Evolutionary conservation across 208 protist genomes (phyloP).

Genomic region (Tritrichomonas musculus): DNA sequence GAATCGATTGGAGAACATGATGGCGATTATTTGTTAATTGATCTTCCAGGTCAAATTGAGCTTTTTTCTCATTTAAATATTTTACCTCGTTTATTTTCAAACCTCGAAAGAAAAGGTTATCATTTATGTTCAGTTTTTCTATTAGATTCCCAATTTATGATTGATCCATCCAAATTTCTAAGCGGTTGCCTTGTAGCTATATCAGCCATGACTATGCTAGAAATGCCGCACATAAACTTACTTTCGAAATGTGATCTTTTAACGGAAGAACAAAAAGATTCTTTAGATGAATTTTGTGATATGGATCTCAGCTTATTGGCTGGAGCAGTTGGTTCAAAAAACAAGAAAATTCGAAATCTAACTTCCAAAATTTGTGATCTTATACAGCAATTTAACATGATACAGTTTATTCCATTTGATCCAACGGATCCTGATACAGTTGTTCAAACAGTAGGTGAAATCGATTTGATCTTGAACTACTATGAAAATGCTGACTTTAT

Average conservation of each 20-base stretch:
- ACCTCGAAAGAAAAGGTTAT: constrained; percentile 26
- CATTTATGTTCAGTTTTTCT: background rate
- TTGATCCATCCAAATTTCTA: constrained; percentile 7
- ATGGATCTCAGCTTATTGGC: background rate
- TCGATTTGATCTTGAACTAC: background rate
- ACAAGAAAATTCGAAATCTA: background rate
- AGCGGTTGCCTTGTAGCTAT: background rate
- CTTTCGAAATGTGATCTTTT: constrained; percentile 25
- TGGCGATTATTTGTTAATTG: constrained; percentile 21
- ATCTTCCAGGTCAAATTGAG: constrained; percentile 34
- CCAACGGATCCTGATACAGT: background rate
- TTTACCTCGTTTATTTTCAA: background rate
- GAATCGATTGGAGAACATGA: constrained; percentile 30
- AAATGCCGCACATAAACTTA: constrained; percentile 22
- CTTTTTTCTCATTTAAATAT: constrained; percentile 20
- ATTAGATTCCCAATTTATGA: constrained; percentile 22
- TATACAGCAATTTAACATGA: background rate
- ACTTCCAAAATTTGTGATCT: constrained; percentile 29
- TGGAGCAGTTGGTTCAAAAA: background rate
- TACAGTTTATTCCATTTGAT: constrained; percentile 2
- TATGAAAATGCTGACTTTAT: constrained; percentile 2
- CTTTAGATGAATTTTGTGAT: background rate
- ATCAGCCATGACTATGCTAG: background rate
- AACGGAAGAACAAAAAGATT: background rate
- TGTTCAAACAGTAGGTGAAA: background rate